Base-by-base conservation (phyloP, 2,329 filamentous ascomycete species). In the Fusarium mundagurra region DNA sequence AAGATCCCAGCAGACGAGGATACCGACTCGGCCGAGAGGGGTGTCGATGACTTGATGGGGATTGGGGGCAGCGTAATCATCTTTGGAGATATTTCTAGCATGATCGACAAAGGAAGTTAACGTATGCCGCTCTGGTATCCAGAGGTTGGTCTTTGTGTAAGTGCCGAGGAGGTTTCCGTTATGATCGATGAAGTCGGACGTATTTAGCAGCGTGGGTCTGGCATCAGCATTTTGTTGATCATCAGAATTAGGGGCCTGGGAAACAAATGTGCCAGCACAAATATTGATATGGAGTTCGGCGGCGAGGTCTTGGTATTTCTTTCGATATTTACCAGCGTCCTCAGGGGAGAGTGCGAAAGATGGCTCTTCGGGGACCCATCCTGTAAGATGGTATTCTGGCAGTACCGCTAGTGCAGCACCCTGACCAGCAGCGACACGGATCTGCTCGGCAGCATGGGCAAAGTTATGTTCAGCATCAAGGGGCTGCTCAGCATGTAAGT, bases 141-240 rank as follows among this genome's bases (percentile, higher is more conserved):
- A 94, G 58, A 94, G 88, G 80, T 94, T 94, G 79, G 91, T 93
- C 87, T 95, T 95, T 69, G 91, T 88, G 80, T 94, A 95, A 47
- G 86, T 86, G 2, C 89, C 91, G 0, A 88, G 80, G 24, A 95
- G 84, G 8, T 83, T 82, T 36, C 93, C 93, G 18, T 86, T 81
- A 4, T 88, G 85, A 10, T 88, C 88, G 80, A 95, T 91, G 81
- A 94, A 95, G 83, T 94, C 93, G 12, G 88, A 93, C 60, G 97
- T 85, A 69, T 87, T 84, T 20, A 76, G 69, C 58, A 97, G 50
- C 5, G 67, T 61, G 27, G 63, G 83, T 82, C 95, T 92, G 16
- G 39, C 34, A 39, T 39, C 65, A 31, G 63, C 57, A 4, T 71
- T 72, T 24, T 86, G 86, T 24, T 88, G 86, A 74, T 92, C 89